Evolutionary conservation across 169 alveolate genomes (phyloP).

Genomic region (Cryptosporidium meleagridis): DNA sequence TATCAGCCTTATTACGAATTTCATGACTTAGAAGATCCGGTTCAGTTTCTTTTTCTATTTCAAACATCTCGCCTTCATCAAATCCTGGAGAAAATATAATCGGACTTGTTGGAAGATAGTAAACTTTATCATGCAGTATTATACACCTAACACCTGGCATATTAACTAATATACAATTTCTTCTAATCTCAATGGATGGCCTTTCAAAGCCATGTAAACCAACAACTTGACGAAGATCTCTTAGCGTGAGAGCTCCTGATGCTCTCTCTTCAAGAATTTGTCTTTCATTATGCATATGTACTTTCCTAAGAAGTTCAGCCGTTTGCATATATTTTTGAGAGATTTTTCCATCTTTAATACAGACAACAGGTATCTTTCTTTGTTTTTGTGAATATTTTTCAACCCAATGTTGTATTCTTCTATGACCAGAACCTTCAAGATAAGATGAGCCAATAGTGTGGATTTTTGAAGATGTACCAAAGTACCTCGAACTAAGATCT

Average conservation of each 20-base stretch:
- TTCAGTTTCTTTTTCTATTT: neutral
- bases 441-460: neutral
- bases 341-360: constrained; percentile 58
- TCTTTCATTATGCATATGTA: constrained; percentile 62
- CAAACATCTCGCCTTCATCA: neutral
- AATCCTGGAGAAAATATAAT: constrained; percentile 8
- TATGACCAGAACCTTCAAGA: neutral
- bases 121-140: constrained; percentile 64
- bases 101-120: constrained; percentile 47
- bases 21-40: neutral
- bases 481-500: neutral
- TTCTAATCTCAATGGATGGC: constrained; percentile 72
- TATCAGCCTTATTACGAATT: neutral
- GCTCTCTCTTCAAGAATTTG: constrained; percentile 65
- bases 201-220: constrained; percentile 68
- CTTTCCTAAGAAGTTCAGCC: constrained; percentile 67
- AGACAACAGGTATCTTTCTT: constrained; percentile 59
- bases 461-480: neutral
- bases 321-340: constrained; percentile 61
- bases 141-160: constrained; percentile 76
- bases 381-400: constrained; percentile 67
- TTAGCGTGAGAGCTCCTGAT: constrained; percentile 58
- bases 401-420: constrained; percentile 38
- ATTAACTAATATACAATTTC: constrained; percentile 66
- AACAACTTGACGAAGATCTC: constrained; percentile 72